These are phyloP conservation scores for Trypanosomatidae sp. DNA, from an alignment of 208 protist species.

Conservation along the genomic window DNA sequence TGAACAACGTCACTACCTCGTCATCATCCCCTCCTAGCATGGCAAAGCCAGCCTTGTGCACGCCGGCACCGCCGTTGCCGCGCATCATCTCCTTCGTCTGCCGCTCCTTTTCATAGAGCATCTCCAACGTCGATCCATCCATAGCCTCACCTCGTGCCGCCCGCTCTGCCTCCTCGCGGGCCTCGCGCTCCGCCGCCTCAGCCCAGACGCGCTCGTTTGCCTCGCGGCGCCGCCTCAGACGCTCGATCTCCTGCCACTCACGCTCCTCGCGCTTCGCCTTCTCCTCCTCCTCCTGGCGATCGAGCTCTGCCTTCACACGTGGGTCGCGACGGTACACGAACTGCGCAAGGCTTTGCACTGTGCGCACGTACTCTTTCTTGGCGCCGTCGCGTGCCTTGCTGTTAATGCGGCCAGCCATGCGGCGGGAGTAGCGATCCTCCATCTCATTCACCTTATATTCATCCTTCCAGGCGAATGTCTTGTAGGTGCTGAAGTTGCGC, in stretches of 20 bases:
- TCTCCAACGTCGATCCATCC: slow-evolving; percentile 75
- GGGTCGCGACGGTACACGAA: slow-evolving; percentile 90
- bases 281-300: slow-evolving; percentile 62
- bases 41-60: slow-evolving; percentile 61
- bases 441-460: slow-evolving; percentile 92
- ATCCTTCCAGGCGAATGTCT: slow-evolving; percentile 90
- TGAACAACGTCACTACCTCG: slow-evolving; percentile 28
- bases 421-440: slow-evolving; percentile 84
- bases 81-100: slow-evolving; percentile 62
- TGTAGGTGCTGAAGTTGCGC: slow-evolving; percentile 87
- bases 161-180: slow-evolving; percentile 65
- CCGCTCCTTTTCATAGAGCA: slow-evolving; percentile 87
- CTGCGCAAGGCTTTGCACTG: slow-evolving; percentile 66
- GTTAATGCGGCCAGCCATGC: slow-evolving; percentile 86
- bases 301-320: slow-evolving; percentile 68
- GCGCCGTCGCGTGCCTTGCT: slow-evolving; percentile 73
- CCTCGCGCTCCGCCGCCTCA: slow-evolving; percentile 84
- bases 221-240: slow-evolving; percentile 54
- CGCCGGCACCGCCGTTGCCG: slow-evolving; percentile 34
- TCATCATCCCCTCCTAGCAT: slow-evolving; percentile 53
- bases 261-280: slow-evolving; percentile 52
- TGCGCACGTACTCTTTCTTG: slow-evolving; percentile 88
- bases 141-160: slow-evolving; percentile 67
- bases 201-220: slow-evolving; percentile 82
- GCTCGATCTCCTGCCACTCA: slow-evolving; percentile 56